phyloP scores from a whole-genome alignment of 2,329 filamentous ascomycete species.

The Scytalidium sp. region DNA sequence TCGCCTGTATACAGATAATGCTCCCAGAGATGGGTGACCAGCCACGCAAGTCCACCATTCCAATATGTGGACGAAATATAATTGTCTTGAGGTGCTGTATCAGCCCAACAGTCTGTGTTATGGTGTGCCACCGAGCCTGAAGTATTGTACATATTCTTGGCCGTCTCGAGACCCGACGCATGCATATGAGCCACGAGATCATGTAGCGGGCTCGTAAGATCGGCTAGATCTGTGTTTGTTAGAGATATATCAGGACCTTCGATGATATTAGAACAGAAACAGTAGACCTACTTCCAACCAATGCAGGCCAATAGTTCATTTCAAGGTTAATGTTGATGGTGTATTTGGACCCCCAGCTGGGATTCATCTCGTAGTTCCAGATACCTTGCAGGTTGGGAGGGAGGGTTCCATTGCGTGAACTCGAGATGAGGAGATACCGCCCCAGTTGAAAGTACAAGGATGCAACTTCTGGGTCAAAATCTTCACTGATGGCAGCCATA shows the following conservation, averaged over 20 bases:
- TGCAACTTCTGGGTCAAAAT: slow-evolving; percentile 15
- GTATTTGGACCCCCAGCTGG: slow-evolving; percentile 45
- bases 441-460: slow-evolving; percentile 35
- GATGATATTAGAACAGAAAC: not conserved
- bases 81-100: slow-evolving; percentile 30
- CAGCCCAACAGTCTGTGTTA: slow-evolving; percentile 30
- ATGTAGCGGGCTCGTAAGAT: slow-evolving; percentile 37
- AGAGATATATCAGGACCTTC: not conserved
- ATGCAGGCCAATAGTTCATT: slow-evolving; percentile 50
- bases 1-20: slow-evolving; percentile 18
- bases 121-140: slow-evolving; percentile 28
- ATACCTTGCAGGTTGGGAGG: slow-evolving; percentile 43
- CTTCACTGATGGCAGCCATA: slow-evolving; percentile 17
- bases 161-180: slow-evolving; percentile 27
- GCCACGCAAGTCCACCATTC: slow-evolving; percentile 17
- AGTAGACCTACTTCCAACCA: slow-evolving; percentile 15
- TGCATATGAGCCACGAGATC: slow-evolving; percentile 34
- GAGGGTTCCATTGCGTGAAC: slow-evolving; percentile 27
- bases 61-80: slow-evolving; percentile 20
- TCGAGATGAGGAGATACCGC: slow-evolving; percentile 35
- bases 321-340: slow-evolving; percentile 50
- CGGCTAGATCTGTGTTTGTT: slow-evolving; percentile 18
- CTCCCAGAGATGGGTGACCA: slow-evolving; percentile 19
- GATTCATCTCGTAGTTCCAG: slow-evolving; percentile 39
- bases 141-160: slow-evolving; percentile 25